Conservation (phyloP, 2,329 filamentous ascomycete genomes). For the Nannizzia gypsea region DNA sequence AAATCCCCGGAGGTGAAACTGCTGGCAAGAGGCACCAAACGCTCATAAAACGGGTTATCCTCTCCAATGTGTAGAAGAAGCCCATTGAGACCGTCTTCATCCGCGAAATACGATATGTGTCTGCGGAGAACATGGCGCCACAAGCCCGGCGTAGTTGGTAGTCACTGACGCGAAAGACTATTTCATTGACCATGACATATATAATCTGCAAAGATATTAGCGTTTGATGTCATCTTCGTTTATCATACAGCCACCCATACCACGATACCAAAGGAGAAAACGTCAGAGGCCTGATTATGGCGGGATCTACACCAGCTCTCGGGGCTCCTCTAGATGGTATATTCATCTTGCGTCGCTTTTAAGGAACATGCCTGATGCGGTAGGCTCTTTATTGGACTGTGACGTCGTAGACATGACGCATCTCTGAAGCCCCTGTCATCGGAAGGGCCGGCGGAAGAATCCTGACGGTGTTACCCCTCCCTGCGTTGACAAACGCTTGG, state of each 20-base stretch:
- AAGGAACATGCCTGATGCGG: too few species aligned
- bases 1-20: conserved; percentile 24
- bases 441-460: too few species aligned
- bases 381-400: too few species aligned
- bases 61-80: conserved; percentile 33
- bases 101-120: conserved; percentile 20
- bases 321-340: too few species aligned
- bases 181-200: conserved; percentile 22
- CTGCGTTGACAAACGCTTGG: too few species aligned
- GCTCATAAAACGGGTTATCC: conserved; percentile 19
- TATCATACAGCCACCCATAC: conserved; percentile 11
- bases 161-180: conserved; percentile 20
- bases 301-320: too few species aligned
- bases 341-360: too few species aligned
- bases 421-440: too few species aligned
- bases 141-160: conserved; percentile 16
- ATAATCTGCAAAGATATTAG: conserved; percentile 18
- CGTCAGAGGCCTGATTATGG: too few species aligned
- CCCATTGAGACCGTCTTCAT: conserved; percentile 27
- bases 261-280: conserved; percentile 20
- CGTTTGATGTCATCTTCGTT: too few species aligned
- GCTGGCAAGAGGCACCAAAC: conserved; percentile 27
- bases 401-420: too few species aligned
- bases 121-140: conserved; percentile 21
- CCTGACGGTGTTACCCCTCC: too few species aligned